A percentile compares a stretch with the other conserved stretches of the same genome.
These are phyloP conservation scores for Hyaloperonospora brassicae DNA, from an alignment of 352 stramenopile species.

Conservation along the genomic window DNA sequence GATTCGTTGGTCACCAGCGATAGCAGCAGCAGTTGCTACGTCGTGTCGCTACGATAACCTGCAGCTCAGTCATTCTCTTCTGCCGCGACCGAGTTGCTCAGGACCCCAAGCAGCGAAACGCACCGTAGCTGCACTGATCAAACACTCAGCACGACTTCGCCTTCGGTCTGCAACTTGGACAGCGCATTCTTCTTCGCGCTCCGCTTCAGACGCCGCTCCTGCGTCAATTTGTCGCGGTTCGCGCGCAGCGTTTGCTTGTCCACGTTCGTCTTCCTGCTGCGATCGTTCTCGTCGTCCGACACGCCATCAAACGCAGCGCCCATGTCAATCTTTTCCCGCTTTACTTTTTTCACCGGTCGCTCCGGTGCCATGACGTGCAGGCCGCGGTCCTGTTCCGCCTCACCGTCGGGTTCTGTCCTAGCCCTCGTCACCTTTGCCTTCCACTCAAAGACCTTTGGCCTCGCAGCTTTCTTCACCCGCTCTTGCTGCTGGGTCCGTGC, in stretches of 20 bases:
- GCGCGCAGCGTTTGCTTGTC: slow-evolving; percentile 52
- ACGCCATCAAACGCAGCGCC: slow-evolving; percentile 60
- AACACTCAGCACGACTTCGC: slow-evolving; percentile 39
- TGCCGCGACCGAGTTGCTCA: no score
- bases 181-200: slow-evolving; percentile 53
- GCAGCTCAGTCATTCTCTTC: no score
- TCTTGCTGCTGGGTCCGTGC: slow-evolving; percentile 3
- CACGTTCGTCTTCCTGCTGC: slow-evolving; percentile 27
- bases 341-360: slow-evolving; percentile 24
- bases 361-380: slow-evolving; percentile 8
- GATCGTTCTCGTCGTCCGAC: slow-evolving; percentile 33
- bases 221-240: slow-evolving; percentile 48
- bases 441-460: slow-evolving; percentile 26
- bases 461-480: background rate
- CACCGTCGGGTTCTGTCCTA: slow-evolving; percentile 3
- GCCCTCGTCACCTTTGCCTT: slow-evolving; percentile 19
- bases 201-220: slow-evolving; percentile 46
- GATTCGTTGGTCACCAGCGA: no score
- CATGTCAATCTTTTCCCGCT: slow-evolving; percentile 63
- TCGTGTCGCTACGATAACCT: no score
- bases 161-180: slow-evolving; percentile 33
- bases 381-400: slow-evolving; percentile 3
- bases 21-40: no score
- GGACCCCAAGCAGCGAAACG: no score
- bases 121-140: slow-evolving; percentile 1